Evolutionary conservation across 23 red algal genomes (phyloP).

Genomic region (Gracilaria domingensis): DNA sequence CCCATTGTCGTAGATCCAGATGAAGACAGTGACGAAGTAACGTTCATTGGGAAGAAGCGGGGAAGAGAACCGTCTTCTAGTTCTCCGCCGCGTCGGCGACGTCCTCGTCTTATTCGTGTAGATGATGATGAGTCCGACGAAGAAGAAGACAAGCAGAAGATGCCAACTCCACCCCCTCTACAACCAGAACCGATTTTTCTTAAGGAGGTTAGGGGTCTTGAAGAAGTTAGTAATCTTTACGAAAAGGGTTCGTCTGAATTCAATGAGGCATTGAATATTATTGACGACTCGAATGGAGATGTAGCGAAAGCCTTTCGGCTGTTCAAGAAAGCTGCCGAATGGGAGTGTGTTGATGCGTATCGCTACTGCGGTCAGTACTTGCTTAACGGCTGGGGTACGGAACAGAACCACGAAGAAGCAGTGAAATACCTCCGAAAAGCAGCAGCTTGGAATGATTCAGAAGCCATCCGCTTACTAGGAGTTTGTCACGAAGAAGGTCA

Average conservation of each 20-base stretch:
- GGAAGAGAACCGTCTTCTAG: background rate
- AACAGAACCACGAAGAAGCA: background rate
- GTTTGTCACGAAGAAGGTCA: conserved; percentile 41
- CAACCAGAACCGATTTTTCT: background rate
- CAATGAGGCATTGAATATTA: background rate
- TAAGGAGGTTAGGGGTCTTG: too few relatives aligned
- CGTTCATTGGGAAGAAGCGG: conserved; percentile 25
- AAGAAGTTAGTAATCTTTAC: background rate
- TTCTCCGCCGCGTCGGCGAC: conserved; percentile 14
- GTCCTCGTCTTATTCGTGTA: conserved; percentile 1
- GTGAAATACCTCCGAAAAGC: conserved; percentile 22
- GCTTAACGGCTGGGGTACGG: conserved; percentile 16
- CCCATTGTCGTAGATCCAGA: conserved; percentile 19
- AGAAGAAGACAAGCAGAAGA: background rate
- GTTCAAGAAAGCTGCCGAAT: conserved; percentile 29
- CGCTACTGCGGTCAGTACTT: conserved; percentile 20
- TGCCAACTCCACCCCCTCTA: background rate
- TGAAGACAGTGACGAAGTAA: conserved; percentile 13
- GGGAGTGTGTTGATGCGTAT: background rate
- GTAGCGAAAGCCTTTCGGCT: conserved; percentile 2
- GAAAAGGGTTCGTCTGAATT: background rate
- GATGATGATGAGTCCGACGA: conserved; percentile 17
- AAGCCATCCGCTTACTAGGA: conserved; percentile 14
- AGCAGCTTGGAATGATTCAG: conserved; percentile 16
- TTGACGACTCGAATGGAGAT: background rate